Evolutionary conservation across 1,284 basidiomycete species (phyloP), one percentile per base, ranked within the genome.

Genomic region (Wallemia mellicola): DNA sequence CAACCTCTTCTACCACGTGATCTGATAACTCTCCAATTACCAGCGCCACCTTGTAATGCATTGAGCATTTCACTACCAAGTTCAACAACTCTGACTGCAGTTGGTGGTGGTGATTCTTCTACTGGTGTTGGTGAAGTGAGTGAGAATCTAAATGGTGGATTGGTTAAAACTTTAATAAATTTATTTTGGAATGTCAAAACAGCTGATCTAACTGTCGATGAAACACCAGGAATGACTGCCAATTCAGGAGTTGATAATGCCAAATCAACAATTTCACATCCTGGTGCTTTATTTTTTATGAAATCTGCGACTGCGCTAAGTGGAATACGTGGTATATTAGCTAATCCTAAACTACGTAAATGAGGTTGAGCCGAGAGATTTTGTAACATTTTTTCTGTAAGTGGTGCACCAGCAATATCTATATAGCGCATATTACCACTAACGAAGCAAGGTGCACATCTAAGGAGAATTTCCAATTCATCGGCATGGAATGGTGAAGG

Each of bases 1-100:
- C 92, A 98, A 1, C 88, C 91, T 54, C 92, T 73, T 0, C 88
- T 81, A 1, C 92, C 92, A 67, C 94, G 91, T 66, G 86, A 89
- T 64, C 79, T 76, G 33, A 96, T 76, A 61, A 86, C 83, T 61
- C 82, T 78, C 92, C 92, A 98, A 33, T 80, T 72, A 1, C 79
- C 81, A 0, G 80, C 82, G 2, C 88, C 88, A 1, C 77, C 76
- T 7, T 82, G 80, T 0, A 91, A 73, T 7, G 76, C 76, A 58
- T 77, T 74, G 3, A 96, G 75, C 63, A 86, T 76, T 2, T 78
- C 74, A n/a, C 79, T 76, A 26, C 82, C 80, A 22, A 96, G 73
- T 70, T 95, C 92, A 61, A 96, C 77, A 27, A 95, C 86, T 14
- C 92, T 79, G 28, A 98, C 72, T 17, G 80, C 77, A 2, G 88